Evolutionary conservation across 805 yeast species (phyloP).

Genomic region (Suhomyces faveliae): DNA sequence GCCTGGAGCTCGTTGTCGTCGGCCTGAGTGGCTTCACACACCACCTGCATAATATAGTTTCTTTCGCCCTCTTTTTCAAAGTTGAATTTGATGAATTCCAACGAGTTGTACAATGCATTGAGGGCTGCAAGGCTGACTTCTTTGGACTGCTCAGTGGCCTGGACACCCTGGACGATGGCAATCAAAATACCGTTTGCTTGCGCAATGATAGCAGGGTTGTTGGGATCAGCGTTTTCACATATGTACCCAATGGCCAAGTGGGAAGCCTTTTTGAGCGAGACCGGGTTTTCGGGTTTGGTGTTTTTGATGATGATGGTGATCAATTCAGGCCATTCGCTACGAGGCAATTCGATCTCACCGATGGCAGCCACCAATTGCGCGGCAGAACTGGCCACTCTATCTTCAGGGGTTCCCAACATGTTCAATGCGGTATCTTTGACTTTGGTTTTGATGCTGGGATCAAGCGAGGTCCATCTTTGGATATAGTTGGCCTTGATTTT

Average conservation of each 20-base stretch:
- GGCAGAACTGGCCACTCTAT: conserved; percentile 79
- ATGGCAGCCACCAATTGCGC: conserved; percentile 96
- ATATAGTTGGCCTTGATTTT: conserved; percentile 57
- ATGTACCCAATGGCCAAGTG: conserved; percentile 90
- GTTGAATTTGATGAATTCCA: conserved; percentile 83
- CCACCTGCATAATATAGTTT: conserved; percentile 97
- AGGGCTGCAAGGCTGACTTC: conserved; percentile 86
- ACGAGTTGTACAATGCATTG: conserved; percentile 85
- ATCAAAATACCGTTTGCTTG: conserved; percentile 91
- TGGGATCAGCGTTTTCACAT: conserved; percentile 91
- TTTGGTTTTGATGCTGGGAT: conserved; percentile 50
- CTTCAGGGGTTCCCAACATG: conserved; percentile 63
- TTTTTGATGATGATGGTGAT: conserved; percentile 82
- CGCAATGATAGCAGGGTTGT: conserved; percentile 67
- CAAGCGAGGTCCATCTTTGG: conserved; percentile 73
- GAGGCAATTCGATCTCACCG: conserved; percentile 92
- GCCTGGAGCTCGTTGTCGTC: conserved; percentile 80
- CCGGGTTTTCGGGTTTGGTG: conserved; percentile 76
- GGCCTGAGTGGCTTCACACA: conserved; percentile 98
- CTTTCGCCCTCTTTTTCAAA: conserved; percentile 94
- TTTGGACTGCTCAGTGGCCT: conserved; percentile 69
- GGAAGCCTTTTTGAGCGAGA: conserved; percentile 80
- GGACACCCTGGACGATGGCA: conserved; percentile 97
- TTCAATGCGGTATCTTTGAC: conserved; percentile 61
- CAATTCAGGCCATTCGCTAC: conserved; percentile 83